These are phyloP conservation scores for Perilla frutescens DNA, from an alignment of 257 asterid species.

Conservation along the genomic window DNA sequence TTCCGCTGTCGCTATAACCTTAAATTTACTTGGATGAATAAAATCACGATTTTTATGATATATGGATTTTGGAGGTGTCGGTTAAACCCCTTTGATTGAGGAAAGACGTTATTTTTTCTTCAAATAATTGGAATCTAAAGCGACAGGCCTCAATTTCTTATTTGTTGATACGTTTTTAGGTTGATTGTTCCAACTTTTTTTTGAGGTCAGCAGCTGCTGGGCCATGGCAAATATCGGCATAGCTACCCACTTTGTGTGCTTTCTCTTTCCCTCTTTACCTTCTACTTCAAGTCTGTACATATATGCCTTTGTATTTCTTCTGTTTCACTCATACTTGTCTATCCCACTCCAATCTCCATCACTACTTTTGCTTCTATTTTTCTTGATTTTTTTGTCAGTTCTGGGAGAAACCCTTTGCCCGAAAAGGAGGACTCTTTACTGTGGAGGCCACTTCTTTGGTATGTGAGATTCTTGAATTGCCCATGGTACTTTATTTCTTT, in stretches of 20 bases:
- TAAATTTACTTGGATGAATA: slow-evolving; percentile 27
- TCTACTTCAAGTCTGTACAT: slow-evolving; percentile 50
- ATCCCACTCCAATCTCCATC: slow-evolving; percentile 36
- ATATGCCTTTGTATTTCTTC: slow-evolving; percentile 50
- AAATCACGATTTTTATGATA: slow-evolving; percentile 30
- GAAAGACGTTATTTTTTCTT: slow-evolving; percentile 3
- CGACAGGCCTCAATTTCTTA: slow-evolving; percentile 28
- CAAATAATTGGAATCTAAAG: slow-evolving; percentile 32
- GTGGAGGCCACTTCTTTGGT: slow-evolving; percentile 42
- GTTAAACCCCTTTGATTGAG: slow-evolving; percentile 48
- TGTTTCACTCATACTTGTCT: slow-evolving; percentile 54
- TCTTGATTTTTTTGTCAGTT: slow-evolving; percentile 37
- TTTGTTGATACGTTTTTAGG: slow-evolving; percentile 24
- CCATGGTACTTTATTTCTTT: slow-evolving; percentile 27
- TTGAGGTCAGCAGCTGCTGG: slow-evolving; percentile 42
- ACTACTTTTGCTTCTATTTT: slow-evolving; percentile 35
- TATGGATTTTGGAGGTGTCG: slow-evolving; percentile 35
- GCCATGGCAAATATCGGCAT: slow-evolving; percentile 53
- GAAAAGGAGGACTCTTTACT: slow-evolving; percentile 29
- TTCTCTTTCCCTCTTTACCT: slow-evolving; percentile 39
- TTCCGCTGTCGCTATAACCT: slow-evolving; percentile 41
- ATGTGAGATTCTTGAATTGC: slow-evolving; percentile 38
- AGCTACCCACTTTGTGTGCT: slow-evolving; percentile 47
- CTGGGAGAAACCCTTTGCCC: slow-evolving; percentile 41
- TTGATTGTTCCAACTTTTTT: slow-evolving; percentile 25